These are phyloP conservation scores for Borealophlyctis nickersoniae DNA, from an alignment of 192 early-diverging fungal genomes.

Conservation along the genomic window DNA sequence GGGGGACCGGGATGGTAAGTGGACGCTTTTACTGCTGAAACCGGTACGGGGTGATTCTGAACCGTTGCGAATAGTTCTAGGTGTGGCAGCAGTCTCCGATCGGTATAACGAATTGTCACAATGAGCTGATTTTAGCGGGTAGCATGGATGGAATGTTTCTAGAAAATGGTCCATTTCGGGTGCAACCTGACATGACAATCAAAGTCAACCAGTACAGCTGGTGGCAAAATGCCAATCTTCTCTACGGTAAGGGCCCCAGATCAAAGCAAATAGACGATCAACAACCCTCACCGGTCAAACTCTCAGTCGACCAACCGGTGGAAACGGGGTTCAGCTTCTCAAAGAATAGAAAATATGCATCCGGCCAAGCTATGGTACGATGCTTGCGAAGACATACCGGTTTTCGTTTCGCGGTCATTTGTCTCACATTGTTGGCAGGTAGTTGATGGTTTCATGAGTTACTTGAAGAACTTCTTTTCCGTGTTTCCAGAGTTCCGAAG, in stretches of 20 bases:
- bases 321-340: slow-evolving; percentile 55
- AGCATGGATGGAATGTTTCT: slow-evolving; percentile 66
- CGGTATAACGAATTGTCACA: neutral
- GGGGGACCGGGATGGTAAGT: slow-evolving; percentile 55
- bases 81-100: neutral
- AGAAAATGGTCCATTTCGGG: slow-evolving; percentile 63
- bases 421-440: slow-evolving; percentile 15
- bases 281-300: no score
- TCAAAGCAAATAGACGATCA: no score
- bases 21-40: neutral
- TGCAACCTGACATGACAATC: slow-evolving; percentile 33
- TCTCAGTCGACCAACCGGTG: slow-evolving; percentile 60
- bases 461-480: slow-evolving; percentile 54
- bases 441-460: slow-evolving; percentile 44
- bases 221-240: slow-evolving; percentile 30
- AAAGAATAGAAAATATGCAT: slow-evolving; percentile 8
- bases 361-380: neutral
- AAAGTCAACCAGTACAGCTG: slow-evolving; percentile 39
- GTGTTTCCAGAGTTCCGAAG: slow-evolving; percentile 49
- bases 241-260: slow-evolving; percentile 26
- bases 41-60: slow-evolving; percentile 4
- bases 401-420: no score
- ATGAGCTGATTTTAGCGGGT: neutral
- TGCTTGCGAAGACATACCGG: no score
- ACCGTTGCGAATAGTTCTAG: neutral